Conservation (phyloP, 345 rosid genomes). For the Eucalyptus pauciflora region DNA sequence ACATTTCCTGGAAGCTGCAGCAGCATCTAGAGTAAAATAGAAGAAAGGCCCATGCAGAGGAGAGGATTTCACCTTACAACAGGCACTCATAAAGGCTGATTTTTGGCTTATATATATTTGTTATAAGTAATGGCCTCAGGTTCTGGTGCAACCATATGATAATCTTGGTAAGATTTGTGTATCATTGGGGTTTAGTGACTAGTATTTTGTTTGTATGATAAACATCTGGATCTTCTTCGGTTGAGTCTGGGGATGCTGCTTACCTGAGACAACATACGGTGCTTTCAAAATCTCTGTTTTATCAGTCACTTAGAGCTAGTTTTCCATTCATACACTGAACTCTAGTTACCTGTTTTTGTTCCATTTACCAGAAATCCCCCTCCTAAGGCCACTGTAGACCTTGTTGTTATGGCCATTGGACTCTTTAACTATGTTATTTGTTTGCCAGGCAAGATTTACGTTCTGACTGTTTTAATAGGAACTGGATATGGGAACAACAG, state of each 20-base stretch:
- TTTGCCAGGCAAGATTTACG: constrained; percentile 47
- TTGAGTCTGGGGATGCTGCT: constrained; percentile 75
- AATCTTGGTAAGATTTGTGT: constrained; percentile 68
- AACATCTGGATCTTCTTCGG: constrained; percentile 88
- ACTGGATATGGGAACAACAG: constrained; percentile 49
- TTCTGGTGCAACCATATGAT: constrained; percentile 58
- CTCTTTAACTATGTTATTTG: constrained; percentile 41
- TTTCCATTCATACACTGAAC: background rate
- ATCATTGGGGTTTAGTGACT: constrained; percentile 46
- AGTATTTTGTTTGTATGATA: constrained; percentile 55
- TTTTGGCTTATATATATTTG: constrained; percentile 55
- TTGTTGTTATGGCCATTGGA: constrained; percentile 46
- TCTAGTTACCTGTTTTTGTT: background rate
- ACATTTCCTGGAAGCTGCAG: constrained; percentile 45
- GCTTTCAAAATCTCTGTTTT: background rate
- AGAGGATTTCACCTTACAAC: constrained; percentile 62
- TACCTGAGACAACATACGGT: constrained; percentile 60
- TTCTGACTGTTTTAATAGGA: constrained; percentile 42
- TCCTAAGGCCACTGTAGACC: constrained; percentile 41
- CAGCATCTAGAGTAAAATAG: constrained; percentile 43
- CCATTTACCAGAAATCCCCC: constrained; percentile 25
- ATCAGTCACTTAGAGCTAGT: background rate
- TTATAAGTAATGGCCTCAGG: constrained; percentile 58
- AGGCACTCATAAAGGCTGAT: constrained; percentile 56
- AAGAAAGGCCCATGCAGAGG: constrained; percentile 55